Evolutionary conservation across 75 land plant genomes (phyloP), one percentile per base, ranked within the genome.

Genomic region (Selaginella moellendorffii): DNA sequence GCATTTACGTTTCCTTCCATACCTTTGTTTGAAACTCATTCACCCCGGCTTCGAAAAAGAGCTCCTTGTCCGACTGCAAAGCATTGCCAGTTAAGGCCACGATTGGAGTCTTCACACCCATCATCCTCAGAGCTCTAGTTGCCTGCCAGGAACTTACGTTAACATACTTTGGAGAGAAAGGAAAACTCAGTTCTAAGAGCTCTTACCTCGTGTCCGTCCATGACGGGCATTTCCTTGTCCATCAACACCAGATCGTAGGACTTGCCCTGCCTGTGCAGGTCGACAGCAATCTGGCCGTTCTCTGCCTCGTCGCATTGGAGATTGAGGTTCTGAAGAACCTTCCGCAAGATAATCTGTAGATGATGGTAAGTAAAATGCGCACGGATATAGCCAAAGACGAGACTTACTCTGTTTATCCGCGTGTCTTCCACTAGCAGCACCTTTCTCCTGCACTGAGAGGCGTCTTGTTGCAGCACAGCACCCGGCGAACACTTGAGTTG

Each of bases 171-270:
- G n/a, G n/a, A n/a, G n/a, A n/a, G n/a, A n/a, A n/a, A n/a, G n/a
- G n/a, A n/a, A n/a, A n/a, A n/a, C n/a, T n/a, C n/a, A n/a, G n/a
- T n/a, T n/a, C n/a, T n/a, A n/a, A n/a, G n/a, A n/a, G n/a, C n/a
- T 1, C 30, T 53, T 36, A 75, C 81, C 78, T 81, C 83, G 52
- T 81, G 83, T 21, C 78, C 83, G 64, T 81, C 83, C 81, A 81
- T 81, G 27, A 81, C 74, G 0, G 81, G 82, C 81, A 81, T 81
- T 60, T 81, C 83, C 62, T 81, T 81, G 26, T 81, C 83, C 81
- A 81, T 81, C 2, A 81, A 70, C 9, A 81, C 67, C 17, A 81
- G 75, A 29, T 81, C 83, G 61, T 79, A 81, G 8, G 46, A 53
- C 31, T 46, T 72, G 0, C 82, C 83, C 52, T 81, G 61, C 54